Conservation (phyloP, 192 early-diverging fungal species). For the Coemansia pectinata region DNA sequence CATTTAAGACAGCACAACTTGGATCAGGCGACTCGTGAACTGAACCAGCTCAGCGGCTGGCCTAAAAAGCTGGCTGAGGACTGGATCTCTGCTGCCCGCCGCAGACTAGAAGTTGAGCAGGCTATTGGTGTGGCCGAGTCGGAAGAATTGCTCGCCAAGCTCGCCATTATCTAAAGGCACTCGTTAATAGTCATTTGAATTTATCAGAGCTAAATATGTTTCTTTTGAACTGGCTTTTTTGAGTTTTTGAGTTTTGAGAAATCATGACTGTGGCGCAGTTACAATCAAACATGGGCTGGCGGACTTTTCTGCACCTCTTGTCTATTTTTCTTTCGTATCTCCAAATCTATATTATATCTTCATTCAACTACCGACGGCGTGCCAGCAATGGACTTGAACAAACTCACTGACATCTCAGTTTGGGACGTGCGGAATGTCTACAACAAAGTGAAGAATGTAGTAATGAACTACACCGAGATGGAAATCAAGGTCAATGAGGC, state of each 20-base stretch:
- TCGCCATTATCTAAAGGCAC: constrained; percentile 25
- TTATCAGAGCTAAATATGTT: not conserved
- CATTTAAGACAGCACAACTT: constrained; percentile 78
- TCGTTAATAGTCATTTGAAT: not conserved
- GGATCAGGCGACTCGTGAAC: constrained; percentile 82
- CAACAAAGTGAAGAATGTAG: constrained; percentile 79
- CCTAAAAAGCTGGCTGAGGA: constrained; percentile 79
- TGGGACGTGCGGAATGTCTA: constrained; percentile 64
- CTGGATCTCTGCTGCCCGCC: constrained; percentile 81
- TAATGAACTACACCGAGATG: constrained; percentile 91
- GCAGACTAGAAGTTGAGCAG: constrained; percentile 86
- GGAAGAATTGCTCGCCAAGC: constrained; percentile 50
- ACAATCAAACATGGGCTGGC: not conserved
- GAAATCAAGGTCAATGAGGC: constrained; percentile 92
- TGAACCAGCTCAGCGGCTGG: constrained; percentile 95
- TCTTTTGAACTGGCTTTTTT: too few species aligned
- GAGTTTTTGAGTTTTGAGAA: not conserved
- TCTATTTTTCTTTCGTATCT: not conserved
- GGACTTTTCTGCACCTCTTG: not conserved
- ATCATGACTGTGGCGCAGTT: not conserved
- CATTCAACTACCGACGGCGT: not conserved
- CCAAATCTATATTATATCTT: not conserved
- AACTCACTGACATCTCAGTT: constrained; percentile 56
- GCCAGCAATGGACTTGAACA: constrained; percentile 34
- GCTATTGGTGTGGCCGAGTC: constrained; percentile 71